Base-by-base conservation (phyloP, 345 rosid species). In the Hypericum perforatum region DNA sequence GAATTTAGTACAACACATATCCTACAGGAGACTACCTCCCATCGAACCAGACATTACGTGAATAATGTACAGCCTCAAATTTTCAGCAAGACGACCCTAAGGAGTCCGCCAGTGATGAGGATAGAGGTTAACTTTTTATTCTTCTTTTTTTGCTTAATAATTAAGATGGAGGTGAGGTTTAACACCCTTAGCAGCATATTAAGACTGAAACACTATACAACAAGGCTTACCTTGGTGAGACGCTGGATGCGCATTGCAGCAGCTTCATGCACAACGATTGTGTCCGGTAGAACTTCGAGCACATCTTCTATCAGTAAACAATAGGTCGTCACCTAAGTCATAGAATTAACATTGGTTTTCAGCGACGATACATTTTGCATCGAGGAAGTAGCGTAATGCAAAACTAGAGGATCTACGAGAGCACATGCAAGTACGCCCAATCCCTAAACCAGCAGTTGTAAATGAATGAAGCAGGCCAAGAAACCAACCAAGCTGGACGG, bases 401-500 rank as follows among this genome's bases (percentile, higher is more conserved):
- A 9, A 41, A 22, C 3, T 16, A 41, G 9, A 32, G 6, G n/a
- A 22, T 9, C 10, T 15, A 11, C 9, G n/a, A 52, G 13, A 14
- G 14, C 16, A 36, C 6, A 11, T 5, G 54, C 10, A 29, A 37
- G 37, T 51, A 40, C 29, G 12, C 48, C 16, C 32, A 22, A 22
- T 22, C 32, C 32, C 1, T 22, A 22, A 22, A 22, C 32, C 4
- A 4, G 32, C 32, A 22, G 32, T 22, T 22, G 32, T 22, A 22
- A 22, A 22, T 22, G 4, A 32, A 51, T 0, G 41, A 46, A 44
- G 58, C 47, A 58, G 45, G 14, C 52, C 12, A 39, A 15, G 43
- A 11, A 39, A 53, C 84, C 32, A 58, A 90, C 97, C 97, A 86
- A 73, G 73, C 82, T 86, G 37, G 98, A 90, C 7, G 94, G 96